A percentile compares a stretch with the other conserved stretches of the same genome.
These are phyloP conservation scores for Trichoderma sp. DNA, from an alignment of 2,329 filamentous ascomycete species.

Conservation along the genomic window DNA sequence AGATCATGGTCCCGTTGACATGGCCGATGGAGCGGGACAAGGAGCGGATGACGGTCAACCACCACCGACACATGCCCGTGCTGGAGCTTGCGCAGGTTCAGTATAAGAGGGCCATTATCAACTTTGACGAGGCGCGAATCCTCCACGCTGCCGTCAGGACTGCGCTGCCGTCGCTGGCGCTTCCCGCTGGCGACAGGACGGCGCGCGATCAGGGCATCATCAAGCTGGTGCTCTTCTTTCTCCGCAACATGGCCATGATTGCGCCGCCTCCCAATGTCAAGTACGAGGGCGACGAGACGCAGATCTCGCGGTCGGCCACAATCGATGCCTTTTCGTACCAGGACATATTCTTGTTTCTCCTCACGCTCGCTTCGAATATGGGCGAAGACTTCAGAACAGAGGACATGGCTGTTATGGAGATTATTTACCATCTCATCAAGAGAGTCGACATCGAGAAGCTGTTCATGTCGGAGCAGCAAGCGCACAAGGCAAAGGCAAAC, in stretches of 20 bases:
- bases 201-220: conserved; percentile 88
- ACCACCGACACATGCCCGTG: conserved; percentile 88
- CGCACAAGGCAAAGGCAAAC: conserved; percentile 67
- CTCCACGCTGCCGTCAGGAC: conserved; percentile 79
- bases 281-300: conserved; percentile 84
- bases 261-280: conserved; percentile 70
- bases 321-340: conserved; percentile 90
- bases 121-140: conserved; percentile 75
- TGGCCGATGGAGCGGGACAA: conserved; percentile 86
- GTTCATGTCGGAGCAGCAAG: conserved; percentile 78
- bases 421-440: conserved; percentile 90
- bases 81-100: conserved; percentile 82
- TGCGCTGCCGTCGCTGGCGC: conserved; percentile 82
- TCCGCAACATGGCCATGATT: conserved; percentile 88
- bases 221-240: conserved; percentile 83
- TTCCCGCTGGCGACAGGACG: conserved; percentile 73
- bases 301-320: conserved; percentile 82
- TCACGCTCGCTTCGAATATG: conserved; percentile 90
- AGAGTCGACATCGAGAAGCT: conserved; percentile 81
- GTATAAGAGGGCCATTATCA: conserved; percentile 88
- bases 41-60: conserved; percentile 85
- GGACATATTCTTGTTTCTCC: conserved; percentile 81
- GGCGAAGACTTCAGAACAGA: conserved; percentile 90
- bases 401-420: conserved; percentile 86
- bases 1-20: conserved; percentile 87